Evolutionary conservation across 805 yeast genomes (phyloP).

Genomic region (Metschnikowia baotianmanensis): DNA sequence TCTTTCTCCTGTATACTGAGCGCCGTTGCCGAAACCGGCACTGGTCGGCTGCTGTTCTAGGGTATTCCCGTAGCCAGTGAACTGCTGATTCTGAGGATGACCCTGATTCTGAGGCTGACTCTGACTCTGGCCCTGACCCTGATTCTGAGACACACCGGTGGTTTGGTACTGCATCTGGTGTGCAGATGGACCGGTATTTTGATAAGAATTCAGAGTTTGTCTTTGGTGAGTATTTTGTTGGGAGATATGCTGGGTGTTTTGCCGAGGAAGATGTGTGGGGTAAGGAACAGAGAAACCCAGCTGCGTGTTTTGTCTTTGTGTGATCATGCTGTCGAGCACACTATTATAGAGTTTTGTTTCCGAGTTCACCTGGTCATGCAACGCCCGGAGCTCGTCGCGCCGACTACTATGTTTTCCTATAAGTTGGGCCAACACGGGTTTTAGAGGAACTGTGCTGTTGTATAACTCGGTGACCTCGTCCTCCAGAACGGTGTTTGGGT

Average conservation of each 20-base stretch:
- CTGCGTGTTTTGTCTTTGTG: slow-evolving; percentile 6
- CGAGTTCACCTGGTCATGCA: slow-evolving; percentile 66
- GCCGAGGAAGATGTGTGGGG: slow-evolving; percentile 4
- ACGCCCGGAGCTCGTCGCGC: slow-evolving; percentile 70
- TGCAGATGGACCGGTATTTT: background rate
- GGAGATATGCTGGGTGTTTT: background rate
- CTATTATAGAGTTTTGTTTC: slow-evolving; percentile 72
- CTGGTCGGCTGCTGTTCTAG: slow-evolving; percentile 36
- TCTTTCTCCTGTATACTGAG: background rate
- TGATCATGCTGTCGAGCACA: slow-evolving; percentile 48
- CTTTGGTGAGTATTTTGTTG: no score
- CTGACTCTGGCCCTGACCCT: no score
- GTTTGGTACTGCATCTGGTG: no score
- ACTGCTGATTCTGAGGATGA: slow-evolving; percentile 1
- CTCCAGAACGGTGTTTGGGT: slow-evolving; percentile 43
- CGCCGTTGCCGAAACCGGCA: slow-evolving; percentile 40
- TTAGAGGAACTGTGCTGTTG: slow-evolving; percentile 66
- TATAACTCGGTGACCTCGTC: slow-evolving; percentile 70
- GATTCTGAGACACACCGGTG: no score
- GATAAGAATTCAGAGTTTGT: no score
- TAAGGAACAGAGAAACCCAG: slow-evolving; percentile 5
- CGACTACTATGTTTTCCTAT: slow-evolving; percentile 76
- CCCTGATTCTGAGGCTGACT: background rate
- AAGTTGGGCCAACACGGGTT: slow-evolving; percentile 70
- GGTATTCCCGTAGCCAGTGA: background rate